Percentiles rank a stretch among this genome's conserved stretches.
These are phyloP conservation scores for Mortierella sp. DNA, from an alignment of 371 early-diverging fungal species.

Conservation along the genomic window DNA sequence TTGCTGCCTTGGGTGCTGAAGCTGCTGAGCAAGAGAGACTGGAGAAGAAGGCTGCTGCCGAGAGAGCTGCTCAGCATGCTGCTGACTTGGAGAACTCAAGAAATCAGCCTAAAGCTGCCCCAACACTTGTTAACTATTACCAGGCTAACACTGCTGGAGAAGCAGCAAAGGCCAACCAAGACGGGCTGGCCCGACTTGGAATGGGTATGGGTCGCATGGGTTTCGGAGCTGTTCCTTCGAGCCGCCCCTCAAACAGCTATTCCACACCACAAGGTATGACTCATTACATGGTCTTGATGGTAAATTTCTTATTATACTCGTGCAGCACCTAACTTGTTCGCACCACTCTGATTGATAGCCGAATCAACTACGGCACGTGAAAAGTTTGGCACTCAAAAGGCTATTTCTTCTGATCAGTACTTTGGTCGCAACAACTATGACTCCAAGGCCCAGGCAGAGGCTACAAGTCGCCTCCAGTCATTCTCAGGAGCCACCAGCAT, in stretches of 20 bases:
- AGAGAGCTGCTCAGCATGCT: slow-evolving; percentile 44
- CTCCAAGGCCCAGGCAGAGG: slow-evolving; percentile 72
- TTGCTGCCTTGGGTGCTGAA: slow-evolving; percentile 79
- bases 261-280: slow-evolving; percentile 35
- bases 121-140: slow-evolving; percentile 41
- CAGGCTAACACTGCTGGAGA: slow-evolving; percentile 51
- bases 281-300: not conserved
- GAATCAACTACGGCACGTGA: slow-evolving; percentile 65
- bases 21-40: slow-evolving; percentile 70
- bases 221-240: slow-evolving; percentile 67
- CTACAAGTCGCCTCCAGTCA: slow-evolving; percentile 72
- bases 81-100: slow-evolving; percentile 34
- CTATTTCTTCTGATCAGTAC: slow-evolving; percentile 91
- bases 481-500: slow-evolving; percentile 83
- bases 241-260: slow-evolving; percentile 24
- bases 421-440: slow-evolving; percentile 86
- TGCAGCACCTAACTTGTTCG: not conserved
- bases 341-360: slow-evolving; percentile 9
- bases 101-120: slow-evolving; percentile 35
- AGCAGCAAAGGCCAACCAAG: slow-evolving; percentile 45
- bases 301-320: not conserved
- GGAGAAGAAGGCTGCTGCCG: slow-evolving; percentile 51
- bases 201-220: slow-evolving; percentile 86
- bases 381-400: slow-evolving; percentile 83
- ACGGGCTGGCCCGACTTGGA: slow-evolving; percentile 80